A percentile compares a stretch with the other conserved stretches of the same genome.
Conservation (phyloP, 2,329 filamentous ascomycete genomes). For the Colletotrichum sp. region DNA sequence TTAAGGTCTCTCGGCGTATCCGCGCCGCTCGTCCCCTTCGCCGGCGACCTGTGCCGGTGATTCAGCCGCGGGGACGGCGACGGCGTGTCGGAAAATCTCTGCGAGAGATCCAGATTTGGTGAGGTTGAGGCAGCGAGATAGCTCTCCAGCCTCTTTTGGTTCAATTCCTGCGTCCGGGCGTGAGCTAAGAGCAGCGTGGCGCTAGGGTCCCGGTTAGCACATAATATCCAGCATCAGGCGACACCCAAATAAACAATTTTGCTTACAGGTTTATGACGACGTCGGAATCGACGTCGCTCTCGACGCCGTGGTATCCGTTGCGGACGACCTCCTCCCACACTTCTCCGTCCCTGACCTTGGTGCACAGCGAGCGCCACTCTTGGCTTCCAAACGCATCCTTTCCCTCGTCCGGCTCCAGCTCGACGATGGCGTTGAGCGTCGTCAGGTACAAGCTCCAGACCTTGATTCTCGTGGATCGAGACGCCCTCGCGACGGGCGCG, state of each 20-base stretch:
- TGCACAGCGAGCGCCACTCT: slow-evolving; percentile 82
- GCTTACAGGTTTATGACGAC: slow-evolving; percentile 87
- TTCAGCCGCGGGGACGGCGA: slow-evolving; percentile 38
- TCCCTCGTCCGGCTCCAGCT: slow-evolving; percentile 88
- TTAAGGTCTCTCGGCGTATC: slow-evolving; percentile 85
- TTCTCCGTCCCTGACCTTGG: slow-evolving; percentile 84
- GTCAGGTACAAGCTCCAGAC: slow-evolving; percentile 98
- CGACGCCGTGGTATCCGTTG: slow-evolving; percentile 85
- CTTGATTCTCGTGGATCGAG: slow-evolving; percentile 85
- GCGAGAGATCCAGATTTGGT: slow-evolving; percentile 74
- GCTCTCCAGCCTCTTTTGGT: slow-evolving; percentile 86
- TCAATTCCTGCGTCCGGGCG: slow-evolving; percentile 80
- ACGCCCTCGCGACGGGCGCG: slow-evolving; percentile 80
- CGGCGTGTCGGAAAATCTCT: slow-evolving; percentile 59
- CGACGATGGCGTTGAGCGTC: slow-evolving; percentile 87
- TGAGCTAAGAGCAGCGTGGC: slow-evolving; percentile 92
- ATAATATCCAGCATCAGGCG: neutral
- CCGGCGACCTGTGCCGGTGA: slow-evolving; percentile 48
- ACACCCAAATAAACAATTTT: neutral
- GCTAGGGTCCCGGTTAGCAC: slow-evolving; percentile 47
- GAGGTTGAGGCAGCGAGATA: slow-evolving; percentile 81
- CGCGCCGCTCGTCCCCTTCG: slow-evolving; percentile 65
- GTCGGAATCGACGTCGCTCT: slow-evolving; percentile 92
- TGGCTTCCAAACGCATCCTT: slow-evolving; percentile 85
- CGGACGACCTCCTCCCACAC: slow-evolving; percentile 95